These are phyloP conservation scores for Sophora flavescens DNA, from an alignment of 306 rosid species.

Conservation along the genomic window DNA sequence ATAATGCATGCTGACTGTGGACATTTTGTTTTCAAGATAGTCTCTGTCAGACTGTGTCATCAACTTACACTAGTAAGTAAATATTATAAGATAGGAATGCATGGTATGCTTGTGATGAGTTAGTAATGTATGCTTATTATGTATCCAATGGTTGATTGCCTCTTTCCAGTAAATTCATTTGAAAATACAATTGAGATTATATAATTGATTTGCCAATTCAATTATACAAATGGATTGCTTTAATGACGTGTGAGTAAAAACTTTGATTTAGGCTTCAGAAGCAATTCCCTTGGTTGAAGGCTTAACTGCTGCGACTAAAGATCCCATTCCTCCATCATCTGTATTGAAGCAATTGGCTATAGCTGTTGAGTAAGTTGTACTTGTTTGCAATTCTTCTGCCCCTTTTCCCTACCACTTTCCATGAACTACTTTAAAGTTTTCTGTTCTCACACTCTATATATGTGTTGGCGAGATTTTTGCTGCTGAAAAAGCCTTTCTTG, in stretches of 20 bases:
- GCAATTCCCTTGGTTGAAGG: slow-evolving; percentile 76
- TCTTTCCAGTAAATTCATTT: slow-evolving; percentile 25
- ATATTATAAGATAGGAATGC: slow-evolving; percentile 8
- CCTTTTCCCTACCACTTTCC: slow-evolving; percentile 34
- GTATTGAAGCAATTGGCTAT: slow-evolving; percentile 85
- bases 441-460: slow-evolving; percentile 21
- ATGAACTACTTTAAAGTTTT: slow-evolving; percentile 31
- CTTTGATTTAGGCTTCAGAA: slow-evolving; percentile 66
- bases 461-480: slow-evolving; percentile 1
- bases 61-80: slow-evolving; percentile 25
- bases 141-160: slow-evolving; percentile 17
- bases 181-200: slow-evolving; percentile 20
- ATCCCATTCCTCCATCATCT: slow-evolving; percentile 73
- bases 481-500: neutral
- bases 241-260: slow-evolving; percentile 42
- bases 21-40: slow-evolving; percentile 28
- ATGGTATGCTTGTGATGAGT: slow-evolving; percentile 35
- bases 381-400: slow-evolving; percentile 39
- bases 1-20: slow-evolving; percentile 15
- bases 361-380: slow-evolving; percentile 86
- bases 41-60: neutral
- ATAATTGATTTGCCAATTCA: slow-evolving; percentile 28
- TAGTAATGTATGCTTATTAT: slow-evolving; percentile 11
- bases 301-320: slow-evolving; percentile 64
- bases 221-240: slow-evolving; percentile 32